phyloP scores from a whole-genome alignment of 2,329 filamentous ascomycete species.

The Phaeophleospora eucalypticola region DNA sequence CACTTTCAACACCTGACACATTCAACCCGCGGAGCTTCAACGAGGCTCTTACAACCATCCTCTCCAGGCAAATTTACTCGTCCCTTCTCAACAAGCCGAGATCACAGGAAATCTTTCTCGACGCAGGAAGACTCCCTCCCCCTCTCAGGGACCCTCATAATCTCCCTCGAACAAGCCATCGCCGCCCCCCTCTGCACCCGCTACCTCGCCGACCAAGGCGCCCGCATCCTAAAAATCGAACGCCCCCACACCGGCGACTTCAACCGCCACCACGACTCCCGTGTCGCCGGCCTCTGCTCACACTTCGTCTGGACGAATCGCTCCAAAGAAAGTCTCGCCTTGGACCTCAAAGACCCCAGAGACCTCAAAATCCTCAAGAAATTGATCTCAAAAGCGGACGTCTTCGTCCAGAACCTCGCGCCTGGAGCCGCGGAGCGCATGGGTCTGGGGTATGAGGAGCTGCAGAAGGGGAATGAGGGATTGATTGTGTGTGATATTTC shows the following conservation, averaged over 20 bases:
- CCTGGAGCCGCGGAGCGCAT: conserved; percentile 87
- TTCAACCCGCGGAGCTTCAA: too few species aligned
- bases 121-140: too few species aligned
- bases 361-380: conserved; percentile 83
- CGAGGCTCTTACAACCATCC: neutral
- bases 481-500: conserved; percentile 94
- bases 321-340: conserved; percentile 86
- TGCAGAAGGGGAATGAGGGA: conserved; percentile 72
- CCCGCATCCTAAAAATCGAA: conserved; percentile 43
- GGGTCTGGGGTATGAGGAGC: conserved; percentile 75
- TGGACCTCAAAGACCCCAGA: conserved; percentile 80
- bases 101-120: too few species aligned
- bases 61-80: neutral
- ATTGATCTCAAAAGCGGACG: conserved; percentile 75
- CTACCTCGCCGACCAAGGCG: conserved; percentile 46
- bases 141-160: conserved; percentile 22
- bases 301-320: conserved; percentile 56
- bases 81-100: too few species aligned
- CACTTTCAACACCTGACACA: too few species aligned
- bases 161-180: conserved; percentile 29
- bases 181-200: conserved; percentile 33
- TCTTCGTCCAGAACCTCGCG: conserved; percentile 94
- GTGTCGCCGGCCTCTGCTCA: conserved; percentile 23
- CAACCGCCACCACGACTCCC: conserved; percentile 26
- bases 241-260: conserved; percentile 30